Base-by-base conservation (phyloP, 75 land plant species). In the Gnetum montanum region DNA sequence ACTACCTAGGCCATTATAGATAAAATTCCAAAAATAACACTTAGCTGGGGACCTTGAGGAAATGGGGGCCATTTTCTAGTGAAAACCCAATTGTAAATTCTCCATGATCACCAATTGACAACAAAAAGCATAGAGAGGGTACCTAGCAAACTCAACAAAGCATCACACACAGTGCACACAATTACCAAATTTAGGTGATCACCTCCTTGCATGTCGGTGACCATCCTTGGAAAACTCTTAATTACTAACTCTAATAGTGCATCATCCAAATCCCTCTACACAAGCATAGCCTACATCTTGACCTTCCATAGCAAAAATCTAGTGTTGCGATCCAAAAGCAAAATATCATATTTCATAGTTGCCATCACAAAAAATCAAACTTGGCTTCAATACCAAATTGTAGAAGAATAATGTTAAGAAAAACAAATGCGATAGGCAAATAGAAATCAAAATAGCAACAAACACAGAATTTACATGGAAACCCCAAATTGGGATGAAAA, bases 61-160 rank as follows among this genome's bases (percentile, higher is more conserved):
- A 77, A 49, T 7, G 62, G 47, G 49, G 97, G 87, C 99, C 99
- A 95, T 76, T 95, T 84, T 55, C 99, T 76, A 20, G 97, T 92
- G 65, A 83, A 86, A 36, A 95, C 82, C 92, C 97, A 95, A 68
- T 96, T 95, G 92, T 64, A 82, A 93, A 76, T 54, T 95, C n/a
- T 71, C 98, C 98, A 93, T 1, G 98, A 90, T 25, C 98, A 68
- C 98, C 98, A 93, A 69, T 88, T 93, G 6, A 93, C 98, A 22
- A 81, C 81, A 64, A 80, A 86, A 8, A 93, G 86, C 64, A 88
- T 64, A 10, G 84, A 79, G 48, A 83, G 70, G 8, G 76, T 69
- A 61, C 84, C 64, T 41, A 82, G 65, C 50, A 85, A 70, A 4
- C 77, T 24, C 61, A 88, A 88, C 47, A 88, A 63, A 34, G 80